Evolutionary conservation across 768 basidiomycete genomes (phyloP), one percentile per base, ranked within the genome.

Genomic region (Boletus sp.): DNA sequence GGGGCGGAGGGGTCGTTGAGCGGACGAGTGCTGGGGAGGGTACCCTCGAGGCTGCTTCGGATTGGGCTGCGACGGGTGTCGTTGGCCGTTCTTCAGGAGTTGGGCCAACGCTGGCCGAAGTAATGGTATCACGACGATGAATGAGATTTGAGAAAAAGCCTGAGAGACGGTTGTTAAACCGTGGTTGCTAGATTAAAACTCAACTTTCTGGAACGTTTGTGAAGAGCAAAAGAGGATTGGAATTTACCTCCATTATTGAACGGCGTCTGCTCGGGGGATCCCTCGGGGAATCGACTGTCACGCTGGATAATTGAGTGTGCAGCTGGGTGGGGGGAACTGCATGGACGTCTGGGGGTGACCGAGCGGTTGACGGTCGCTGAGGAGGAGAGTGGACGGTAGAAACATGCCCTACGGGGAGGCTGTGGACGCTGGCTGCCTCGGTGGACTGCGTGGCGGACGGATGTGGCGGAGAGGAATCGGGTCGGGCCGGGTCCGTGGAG

Each of bases 91-190:
- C 75, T 35, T 77, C 80, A 35, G 68, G 72, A 18, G 74, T 66
- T 14, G 73, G 61, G 44, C 1, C 2, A 24, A 24, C 24, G 24
- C 24, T 24, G 24, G 70, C 40, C 1, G 59, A 55, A 4, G 75
- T 65, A 14, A 71, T 61, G 40, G 71, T 73, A 52, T 91, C 87
- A 48, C 87, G 81, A 54, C 90, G 83, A 66, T 88, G 84, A 7
- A 93, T 89, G 56, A 93, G 78, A 64, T 83, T 84, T 15, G 83
- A 86, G 69, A 92, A 85, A 73, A 93, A 93, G n/a, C 91, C 91
- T 28, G 92, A 93, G 32, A 93, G 77, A 30, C 91, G 81, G 67
- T 86, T 90, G 29, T 86, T 79, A 39, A 86, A 75, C 55, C 90
- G 85, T 57, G 73, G 71, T 80, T 86, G 68, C 63, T 65, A 65